A percentile compares a stretch with the other conserved stretches of the same genome.
These are phyloP conservation scores for Heracleum sosnowskyi DNA, from an alignment of 129 eudicot species.

Conservation along the genomic window DNA sequence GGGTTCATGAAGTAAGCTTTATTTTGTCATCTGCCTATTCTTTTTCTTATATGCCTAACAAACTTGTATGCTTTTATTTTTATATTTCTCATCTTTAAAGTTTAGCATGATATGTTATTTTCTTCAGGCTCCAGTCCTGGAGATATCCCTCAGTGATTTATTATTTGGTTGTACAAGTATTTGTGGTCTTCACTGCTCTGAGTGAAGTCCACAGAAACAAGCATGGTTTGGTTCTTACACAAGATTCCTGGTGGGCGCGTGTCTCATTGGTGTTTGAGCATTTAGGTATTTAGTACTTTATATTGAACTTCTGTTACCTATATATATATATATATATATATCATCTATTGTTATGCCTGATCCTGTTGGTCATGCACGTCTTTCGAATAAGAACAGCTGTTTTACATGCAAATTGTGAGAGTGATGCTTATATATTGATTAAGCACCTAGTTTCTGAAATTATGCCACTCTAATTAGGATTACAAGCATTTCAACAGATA, in stretches of 20 bases:
- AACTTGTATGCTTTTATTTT: not conserved
- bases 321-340: not conserved
- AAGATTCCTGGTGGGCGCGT: constrained; percentile 47
- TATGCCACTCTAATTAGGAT: not conserved
- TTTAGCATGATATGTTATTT: constrained; percentile 8
- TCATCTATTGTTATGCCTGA: not conserved
- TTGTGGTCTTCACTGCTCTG: constrained; percentile 51
- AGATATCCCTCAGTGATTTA: constrained; percentile 62
- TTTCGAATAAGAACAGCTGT: not conserved
- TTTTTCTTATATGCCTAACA: constrained; percentile 4
- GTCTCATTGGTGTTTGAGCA: constrained; percentile 42
- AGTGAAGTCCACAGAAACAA: constrained; percentile 49
- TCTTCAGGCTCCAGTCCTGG: constrained; percentile 66
- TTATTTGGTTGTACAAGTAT: constrained; percentile 57
- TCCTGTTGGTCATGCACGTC: not conserved
- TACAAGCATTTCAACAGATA: not conserved
- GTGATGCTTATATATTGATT: not conserved
- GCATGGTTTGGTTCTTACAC: constrained; percentile 36
- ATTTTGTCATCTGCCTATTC: not conserved
- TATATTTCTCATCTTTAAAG: not conserved
- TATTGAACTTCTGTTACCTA: not conserved
- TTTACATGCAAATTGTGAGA: not conserved
- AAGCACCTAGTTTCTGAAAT: not conserved
- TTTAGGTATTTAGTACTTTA: constrained; percentile 48
- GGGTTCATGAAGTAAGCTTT: constrained; percentile 80